Evolutionary conservation across 148 eudicot genomes (phyloP).

Genomic region (Pouteria glomerata): DNA sequence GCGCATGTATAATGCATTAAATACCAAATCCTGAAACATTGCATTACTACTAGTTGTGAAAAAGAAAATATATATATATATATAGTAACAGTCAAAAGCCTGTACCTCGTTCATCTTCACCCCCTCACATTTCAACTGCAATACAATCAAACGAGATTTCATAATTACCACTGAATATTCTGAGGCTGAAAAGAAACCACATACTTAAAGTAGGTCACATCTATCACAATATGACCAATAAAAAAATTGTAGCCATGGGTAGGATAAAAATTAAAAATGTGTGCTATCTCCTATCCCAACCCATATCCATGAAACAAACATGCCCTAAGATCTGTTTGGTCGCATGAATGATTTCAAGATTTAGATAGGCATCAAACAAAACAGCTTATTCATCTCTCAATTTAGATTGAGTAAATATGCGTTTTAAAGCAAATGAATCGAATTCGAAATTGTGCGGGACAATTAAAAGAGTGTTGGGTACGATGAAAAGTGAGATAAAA

Average conservation of each 20-base stretch:
- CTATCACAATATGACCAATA: background rate
- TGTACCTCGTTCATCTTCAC: conserved; percentile 77
- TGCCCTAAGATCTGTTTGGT: too few relatives aligned
- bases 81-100: background rate
- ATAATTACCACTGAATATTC: conserved; percentile 6
- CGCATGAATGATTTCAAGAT: too few relatives aligned
- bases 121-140: conserved; percentile 65
- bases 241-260: background rate
- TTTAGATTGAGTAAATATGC: too few relatives aligned
- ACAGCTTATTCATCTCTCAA: too few relatives aligned
- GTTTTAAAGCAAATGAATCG: too few relatives aligned
- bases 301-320: background rate
- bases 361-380: too few relatives aligned
- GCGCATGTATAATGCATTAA: background rate
- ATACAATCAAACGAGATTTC: conserved; percentile 6
- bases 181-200: background rate
- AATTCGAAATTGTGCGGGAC: too few relatives aligned
- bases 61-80: background rate
- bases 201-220: background rate
- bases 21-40: too few relatives aligned
- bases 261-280: background rate
- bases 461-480: too few relatives aligned
- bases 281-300: background rate
- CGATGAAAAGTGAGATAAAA: too few relatives aligned
- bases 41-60: too few relatives aligned